Conservation (phyloP, 1,284 basidiomycete species). For the Erythrobasidium hasegawianum region DNA sequence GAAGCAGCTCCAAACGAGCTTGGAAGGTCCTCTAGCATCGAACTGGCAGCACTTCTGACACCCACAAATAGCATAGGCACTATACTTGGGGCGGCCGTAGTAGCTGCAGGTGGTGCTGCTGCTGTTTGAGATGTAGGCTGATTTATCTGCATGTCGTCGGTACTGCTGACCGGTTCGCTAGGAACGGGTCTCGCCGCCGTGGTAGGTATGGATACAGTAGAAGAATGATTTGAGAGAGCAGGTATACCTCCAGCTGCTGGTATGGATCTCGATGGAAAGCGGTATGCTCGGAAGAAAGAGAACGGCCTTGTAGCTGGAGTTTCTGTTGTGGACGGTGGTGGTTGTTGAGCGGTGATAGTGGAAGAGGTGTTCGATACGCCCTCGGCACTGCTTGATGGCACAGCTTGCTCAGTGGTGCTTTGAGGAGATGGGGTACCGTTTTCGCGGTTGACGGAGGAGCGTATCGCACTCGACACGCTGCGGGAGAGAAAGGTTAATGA, state of each 20-base stretch:
- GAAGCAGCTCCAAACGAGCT: no score
- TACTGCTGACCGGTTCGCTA: not conserved
- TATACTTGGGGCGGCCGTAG: not conserved
- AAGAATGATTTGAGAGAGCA: not conserved
- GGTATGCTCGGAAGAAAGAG: slow-evolving; percentile 36
- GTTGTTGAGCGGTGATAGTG: not conserved
- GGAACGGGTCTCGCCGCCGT: not conserved
- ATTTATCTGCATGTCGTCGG: not conserved
- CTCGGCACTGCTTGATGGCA: no score
- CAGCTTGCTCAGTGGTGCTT: no score
- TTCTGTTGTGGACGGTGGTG: not conserved
- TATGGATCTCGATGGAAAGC: slow-evolving; percentile 13
- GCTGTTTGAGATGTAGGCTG: not conserved
- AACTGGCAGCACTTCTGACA: slow-evolving; percentile 3
- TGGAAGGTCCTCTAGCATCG: no score
- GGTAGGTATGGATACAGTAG: not conserved
- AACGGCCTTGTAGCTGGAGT: slow-evolving; percentile 2
- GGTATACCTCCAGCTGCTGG: no score
- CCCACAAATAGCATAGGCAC: slow-evolving; percentile 33
- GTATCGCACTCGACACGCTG: slow-evolving; percentile 26
- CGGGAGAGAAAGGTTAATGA: not conserved
- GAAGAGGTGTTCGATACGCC: no score
- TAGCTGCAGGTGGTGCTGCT: not conserved
- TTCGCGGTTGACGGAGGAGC: no score
- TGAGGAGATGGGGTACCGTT: no score